Evolutionary conservation across 2,329 filamentous ascomycete species (phyloP), one percentile per base, ranked within the genome.

Genomic region (Claviceps lovelessii): DNA sequence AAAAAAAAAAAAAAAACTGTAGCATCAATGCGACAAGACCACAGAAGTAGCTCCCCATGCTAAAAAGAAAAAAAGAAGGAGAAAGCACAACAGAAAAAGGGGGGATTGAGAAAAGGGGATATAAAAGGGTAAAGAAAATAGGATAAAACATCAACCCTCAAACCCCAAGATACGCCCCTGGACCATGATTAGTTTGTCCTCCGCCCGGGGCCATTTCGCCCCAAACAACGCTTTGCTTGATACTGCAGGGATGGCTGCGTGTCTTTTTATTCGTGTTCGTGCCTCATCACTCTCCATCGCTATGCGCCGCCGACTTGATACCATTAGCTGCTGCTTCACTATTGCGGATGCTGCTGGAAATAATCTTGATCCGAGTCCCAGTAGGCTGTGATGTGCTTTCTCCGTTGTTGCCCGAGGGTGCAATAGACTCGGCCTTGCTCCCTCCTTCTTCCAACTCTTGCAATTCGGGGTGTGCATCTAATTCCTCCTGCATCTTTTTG

Each of bases 341-440:
- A 5, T 44, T 51, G 53, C 66, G 68, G 9, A 67, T 63, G 48
- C 67, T 61, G 56, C 65, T 73, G 44, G 71, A 72, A 49, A 76
- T 85, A 58, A 91, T 75, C 73, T 86, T 90, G 70, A 91, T 90
- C 55, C 84, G 76, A 4, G 80, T 81, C 15, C 76, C 70, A 17
- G 73, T 76, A 41, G 81, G 78, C 63, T 84, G 75, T 29, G 87
- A 86, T 31, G 86, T 90, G 52, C 79, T 77, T 75, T 56, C 72
- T 79, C 6, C 80, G 76, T 13, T 77, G 76, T 13, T 77, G 78
- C n/a, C 51, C 6, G 47, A 52, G 10, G 79, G 77, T 35, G 78
- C 73, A 41, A 62, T 63, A 28, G 70, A 71, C 52, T 62, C 63
- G 33, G 67, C 62, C 49, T 69, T 55, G 55, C 55, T 69, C 57